These are phyloP conservation scores for Micractinium conductrix DNA, from an alignment of 139 green algal genomes.

Conservation along the genomic window DNA sequence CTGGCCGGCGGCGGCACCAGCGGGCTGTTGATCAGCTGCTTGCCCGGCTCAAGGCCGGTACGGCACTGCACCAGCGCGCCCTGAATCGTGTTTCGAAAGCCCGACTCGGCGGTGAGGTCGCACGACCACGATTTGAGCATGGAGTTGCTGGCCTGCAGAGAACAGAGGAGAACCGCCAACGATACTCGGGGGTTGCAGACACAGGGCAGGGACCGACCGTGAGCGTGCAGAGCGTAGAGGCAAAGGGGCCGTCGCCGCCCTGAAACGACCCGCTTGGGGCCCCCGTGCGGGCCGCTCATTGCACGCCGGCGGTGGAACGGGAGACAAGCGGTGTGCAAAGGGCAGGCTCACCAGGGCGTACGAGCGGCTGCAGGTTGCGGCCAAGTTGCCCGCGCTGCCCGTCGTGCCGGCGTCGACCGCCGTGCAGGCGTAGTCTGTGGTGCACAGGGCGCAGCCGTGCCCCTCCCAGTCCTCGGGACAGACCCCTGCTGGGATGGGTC, in stretches of 20 bases:
- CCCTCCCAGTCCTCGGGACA: slow-evolving; percentile 42
- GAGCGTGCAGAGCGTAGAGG: too few relatives aligned
- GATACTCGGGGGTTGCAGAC: too few relatives aligned
- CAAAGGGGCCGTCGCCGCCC: too few relatives aligned
- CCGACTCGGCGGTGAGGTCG: neutral
- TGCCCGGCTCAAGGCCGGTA: slow-evolving; percentile 25
- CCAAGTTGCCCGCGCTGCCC: slow-evolving; percentile 25
- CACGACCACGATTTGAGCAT: slow-evolving; percentile 25
- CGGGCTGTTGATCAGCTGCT: neutral
- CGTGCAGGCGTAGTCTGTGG: slow-evolving; percentile 42
- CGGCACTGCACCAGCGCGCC: slow-evolving; percentile 31
- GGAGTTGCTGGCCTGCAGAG: slow-evolving; percentile 38
- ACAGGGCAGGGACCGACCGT: too few relatives aligned
- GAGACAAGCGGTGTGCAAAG: too few relatives aligned
- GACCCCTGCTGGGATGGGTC: too few relatives aligned
- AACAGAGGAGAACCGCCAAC: too few relatives aligned
- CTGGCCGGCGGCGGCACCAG: too few relatives aligned
- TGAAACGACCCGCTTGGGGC: too few relatives aligned
- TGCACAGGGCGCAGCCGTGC: slow-evolving; percentile 48
- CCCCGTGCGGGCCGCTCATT: too few relatives aligned
- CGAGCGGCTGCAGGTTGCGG: slow-evolving; percentile 50
- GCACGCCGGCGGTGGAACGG: too few relatives aligned
- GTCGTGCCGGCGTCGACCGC: neutral
- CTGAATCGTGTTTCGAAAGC: neutral
- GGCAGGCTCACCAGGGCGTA: too few relatives aligned